These are phyloP conservation scores for Symbiodinium natans DNA, from an alignment of 73 alveolate genomes.

Conservation along the genomic window DNA sequence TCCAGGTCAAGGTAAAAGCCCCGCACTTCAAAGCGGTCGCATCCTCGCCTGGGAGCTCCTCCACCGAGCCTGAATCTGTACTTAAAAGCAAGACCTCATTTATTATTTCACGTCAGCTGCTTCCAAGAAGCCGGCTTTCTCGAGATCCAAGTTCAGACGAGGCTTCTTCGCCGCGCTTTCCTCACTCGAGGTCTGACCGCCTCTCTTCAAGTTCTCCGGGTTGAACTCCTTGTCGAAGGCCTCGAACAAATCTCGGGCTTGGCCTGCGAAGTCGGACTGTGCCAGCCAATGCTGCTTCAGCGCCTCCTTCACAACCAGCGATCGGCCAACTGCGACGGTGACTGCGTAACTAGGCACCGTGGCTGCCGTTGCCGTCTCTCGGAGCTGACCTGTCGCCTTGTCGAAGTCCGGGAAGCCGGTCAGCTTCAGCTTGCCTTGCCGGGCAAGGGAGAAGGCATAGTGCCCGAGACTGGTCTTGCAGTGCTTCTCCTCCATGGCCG, in stretches of 20 bases:
- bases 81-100: no score
- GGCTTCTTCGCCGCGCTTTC: no score
- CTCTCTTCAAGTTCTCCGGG: constrained; percentile 13
- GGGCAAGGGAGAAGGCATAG: background rate
- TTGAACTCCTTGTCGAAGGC: constrained; percentile 8
- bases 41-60: no score
- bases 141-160: no score
- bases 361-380: background rate
- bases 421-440: background rate
- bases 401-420: constrained; percentile 43
- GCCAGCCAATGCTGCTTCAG: background rate
- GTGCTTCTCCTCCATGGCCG: background rate
- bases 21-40: no score
- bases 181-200: no score
- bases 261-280: background rate
- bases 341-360: background rate
- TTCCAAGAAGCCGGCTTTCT: no score
- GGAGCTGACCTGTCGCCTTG: background rate
- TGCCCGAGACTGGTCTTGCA: background rate
- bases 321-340: background rate
- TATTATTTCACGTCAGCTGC: no score
- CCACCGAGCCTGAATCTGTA: no score
- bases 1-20: no score
- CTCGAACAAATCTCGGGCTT: background rate
- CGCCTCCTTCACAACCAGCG: background rate